A percentile compares a stretch with the other conserved stretches of the same genome.
Evolutionary conservation across 1,284 basidiomycete genomes (phyloP).

Genomic region (Dichomitus squalens): DNA sequence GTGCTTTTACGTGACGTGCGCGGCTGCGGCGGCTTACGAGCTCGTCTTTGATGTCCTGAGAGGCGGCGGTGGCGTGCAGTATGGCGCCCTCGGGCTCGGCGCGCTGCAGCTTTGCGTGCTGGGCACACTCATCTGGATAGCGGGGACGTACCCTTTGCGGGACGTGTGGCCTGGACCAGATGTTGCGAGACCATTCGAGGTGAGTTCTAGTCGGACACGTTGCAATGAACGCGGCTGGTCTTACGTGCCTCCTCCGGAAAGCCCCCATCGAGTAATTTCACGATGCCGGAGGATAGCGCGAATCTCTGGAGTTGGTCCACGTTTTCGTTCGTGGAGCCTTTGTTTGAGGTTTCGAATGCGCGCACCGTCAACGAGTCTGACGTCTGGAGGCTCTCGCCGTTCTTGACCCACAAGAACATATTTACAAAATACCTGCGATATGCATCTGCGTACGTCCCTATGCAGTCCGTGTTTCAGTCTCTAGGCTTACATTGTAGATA

Average conservation of each 20-base stretch:
- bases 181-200: slow-evolving; percentile 50
- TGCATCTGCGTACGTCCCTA: slow-evolving; percentile 37
- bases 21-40: slow-evolving; percentile 38
- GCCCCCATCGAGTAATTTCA: slow-evolving; percentile 51
- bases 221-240: not conserved
- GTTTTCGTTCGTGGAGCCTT: slow-evolving; percentile 75
- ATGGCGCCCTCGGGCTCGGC: slow-evolving; percentile 29
- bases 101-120: slow-evolving; percentile 38
- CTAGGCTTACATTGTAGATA: slow-evolving; percentile 37
- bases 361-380: slow-evolving; percentile 69
- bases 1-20: slow-evolving; percentile 43
- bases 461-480: not conserved
- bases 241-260: slow-evolving; percentile 25
- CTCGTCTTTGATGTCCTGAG: slow-evolving; percentile 30
- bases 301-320: slow-evolving; percentile 79
- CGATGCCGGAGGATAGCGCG: slow-evolving; percentile 73
- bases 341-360: slow-evolving; percentile 58
- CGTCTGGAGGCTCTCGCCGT: slow-evolving; percentile 73
- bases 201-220: slow-evolving; percentile 30
- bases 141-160: slow-evolving; percentile 56
- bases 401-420: slow-evolving; percentile 70
- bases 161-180: slow-evolving; percentile 44
- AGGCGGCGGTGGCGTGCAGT: slow-evolving; percentile 12
- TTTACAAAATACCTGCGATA: slow-evolving; percentile 66
- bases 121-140: slow-evolving; percentile 46